Evolutionary conservation across 768 basidiomycete species (phyloP), one percentile per base, ranked within the genome.

Genomic region (Mycena pura): DNA sequence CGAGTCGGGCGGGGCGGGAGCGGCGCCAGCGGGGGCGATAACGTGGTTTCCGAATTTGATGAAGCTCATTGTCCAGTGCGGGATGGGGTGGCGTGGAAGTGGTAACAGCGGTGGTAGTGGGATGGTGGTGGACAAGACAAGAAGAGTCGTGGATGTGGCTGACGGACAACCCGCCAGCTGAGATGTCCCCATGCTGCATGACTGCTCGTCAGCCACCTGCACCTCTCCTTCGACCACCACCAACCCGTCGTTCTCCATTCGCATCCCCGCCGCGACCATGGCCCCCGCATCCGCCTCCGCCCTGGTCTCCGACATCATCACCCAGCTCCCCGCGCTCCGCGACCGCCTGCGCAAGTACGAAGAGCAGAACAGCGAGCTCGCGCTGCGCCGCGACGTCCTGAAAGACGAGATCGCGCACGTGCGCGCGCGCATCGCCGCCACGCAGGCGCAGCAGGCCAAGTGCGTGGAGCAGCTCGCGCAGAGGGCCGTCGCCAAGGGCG

Each of bases 31-130:
- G 31, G 62, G 56, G 0, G 51, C 62, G 36, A 63, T 63, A 31
- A 29, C 21, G 19, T 54, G 50, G 56, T 63, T 63, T 17, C 62
- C 56, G 51, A 63, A 53, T 29, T 31, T 63, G 62, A 63, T 57
- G 46, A 53, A 54, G 21, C 27, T 63, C 62, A 57, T 63, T 11
- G 51, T 58, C 28, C 44, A 31, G 32, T 7, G 41, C 15, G 17
- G 38, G 3, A 6, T 1, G 39, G 17, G 27, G 10, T 6, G 17
- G 28, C 6, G 50, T 13, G 27, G 7, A 31, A 8, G 1, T 34
- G 29, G 41, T 21, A 6, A 10, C 10, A 7, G 24, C 6, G 19
- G 40, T 45, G 32, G 34, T 63, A 27, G 62, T 63, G 51, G 56
- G 31, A 56, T 63, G 51, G 56, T 43, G 25, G 60, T 9, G 31